Conservation (phyloP, 148 eudicot genomes). For the Talinum fruticosum region DNA sequence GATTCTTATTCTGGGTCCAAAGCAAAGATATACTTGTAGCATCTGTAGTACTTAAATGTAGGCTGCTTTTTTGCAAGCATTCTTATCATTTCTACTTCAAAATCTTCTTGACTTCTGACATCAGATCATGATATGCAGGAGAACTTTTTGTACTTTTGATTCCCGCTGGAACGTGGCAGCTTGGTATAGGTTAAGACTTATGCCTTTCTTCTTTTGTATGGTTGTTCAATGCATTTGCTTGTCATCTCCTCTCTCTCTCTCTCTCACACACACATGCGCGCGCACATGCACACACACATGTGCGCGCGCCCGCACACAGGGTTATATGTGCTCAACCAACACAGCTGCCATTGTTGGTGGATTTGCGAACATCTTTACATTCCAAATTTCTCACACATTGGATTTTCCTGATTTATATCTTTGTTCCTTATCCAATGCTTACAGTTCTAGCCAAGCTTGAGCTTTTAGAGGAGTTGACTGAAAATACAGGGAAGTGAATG, state of each 20-base stretch:
- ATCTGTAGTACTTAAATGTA: constrained; percentile 10
- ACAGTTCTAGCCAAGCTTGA: background rate
- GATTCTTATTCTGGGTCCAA: constrained; percentile 29
- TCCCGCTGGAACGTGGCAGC: constrained; percentile 23
- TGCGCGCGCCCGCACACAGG: too few relatives aligned
- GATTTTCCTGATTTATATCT: background rate
- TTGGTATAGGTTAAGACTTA: constrained; percentile 2
- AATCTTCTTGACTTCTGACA: constrained; percentile 25
- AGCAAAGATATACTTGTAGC: constrained; percentile 19
- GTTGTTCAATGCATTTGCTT: background rate
- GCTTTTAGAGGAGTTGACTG: background rate
- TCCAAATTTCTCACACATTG: background rate
- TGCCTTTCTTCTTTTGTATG: constrained; percentile 1
- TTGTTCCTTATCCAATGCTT: background rate
- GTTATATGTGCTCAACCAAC: too few relatives aligned
- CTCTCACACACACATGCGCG: background rate
- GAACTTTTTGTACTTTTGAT: constrained; percentile 20
- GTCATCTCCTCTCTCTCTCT: background rate
- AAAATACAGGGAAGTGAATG: background rate
- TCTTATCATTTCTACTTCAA: constrained; percentile 27
- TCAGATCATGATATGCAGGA: constrained; percentile 25
- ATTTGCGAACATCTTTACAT: background rate
- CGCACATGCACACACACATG: background rate
- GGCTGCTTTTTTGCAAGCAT: constrained; percentile 17
- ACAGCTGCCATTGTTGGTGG: background rate